Percentiles rank a stretch among this genome's conserved stretches.
Evolutionary conservation across 2,329 filamentous ascomycete species (phyloP).

Genomic region (Sporothrix dimorphospora): DNA sequence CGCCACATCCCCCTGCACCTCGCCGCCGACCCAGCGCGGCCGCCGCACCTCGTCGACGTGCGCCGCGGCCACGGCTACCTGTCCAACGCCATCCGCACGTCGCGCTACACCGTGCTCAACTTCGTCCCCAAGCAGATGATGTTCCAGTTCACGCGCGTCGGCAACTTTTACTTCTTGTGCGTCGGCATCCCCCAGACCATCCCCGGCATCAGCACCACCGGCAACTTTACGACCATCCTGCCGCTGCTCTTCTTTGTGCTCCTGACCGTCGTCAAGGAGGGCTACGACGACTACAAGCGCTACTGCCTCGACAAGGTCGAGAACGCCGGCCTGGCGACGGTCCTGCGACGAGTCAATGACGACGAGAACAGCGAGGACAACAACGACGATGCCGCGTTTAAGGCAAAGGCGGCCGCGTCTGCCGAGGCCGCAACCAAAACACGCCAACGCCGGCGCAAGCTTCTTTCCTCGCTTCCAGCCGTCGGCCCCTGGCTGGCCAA

Average conservation of each 20-base stretch:
- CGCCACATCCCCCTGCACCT: conserved; percentile 42
- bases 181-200: conserved; percentile 84
- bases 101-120: conserved; percentile 80
- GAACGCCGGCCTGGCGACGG: conserved; percentile 61
- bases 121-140: conserved; percentile 84
- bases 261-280: conserved; percentile 82
- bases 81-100: conserved; percentile 73
- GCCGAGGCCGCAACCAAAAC: neutral
- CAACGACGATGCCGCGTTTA: neutral
- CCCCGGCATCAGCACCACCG: conserved; percentile 75
- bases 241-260: conserved; percentile 75
- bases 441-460: conserved; percentile 9
- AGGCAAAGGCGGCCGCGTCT: neutral
- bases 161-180: conserved; percentile 86
- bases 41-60: conserved; percentile 48
- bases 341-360: conserved; percentile 42
- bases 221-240: conserved; percentile 73
- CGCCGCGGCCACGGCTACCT: conserved; percentile 57
- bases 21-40: conserved; percentile 39
- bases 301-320: conserved; percentile 82
- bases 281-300: conserved; percentile 80
- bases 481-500: conserved; percentile 3
- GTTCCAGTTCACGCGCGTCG: conserved; percentile 83
- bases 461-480: neutral
- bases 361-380: neutral